These are phyloP conservation scores for Neurospora sp. DNA, from an alignment of 495 filamentous ascomycete species.

Conservation along the genomic window DNA sequence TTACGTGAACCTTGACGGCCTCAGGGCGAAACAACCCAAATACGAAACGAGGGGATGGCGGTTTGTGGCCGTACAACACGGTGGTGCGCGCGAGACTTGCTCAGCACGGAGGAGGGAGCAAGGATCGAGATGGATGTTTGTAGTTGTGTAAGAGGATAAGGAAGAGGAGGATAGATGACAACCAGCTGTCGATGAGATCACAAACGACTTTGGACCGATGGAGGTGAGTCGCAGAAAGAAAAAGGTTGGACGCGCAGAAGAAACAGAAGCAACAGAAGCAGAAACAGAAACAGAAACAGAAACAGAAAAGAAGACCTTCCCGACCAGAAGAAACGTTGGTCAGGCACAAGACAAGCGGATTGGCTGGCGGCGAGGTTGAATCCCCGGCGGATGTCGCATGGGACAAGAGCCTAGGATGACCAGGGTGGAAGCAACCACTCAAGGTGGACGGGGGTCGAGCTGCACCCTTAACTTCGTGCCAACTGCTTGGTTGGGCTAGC, in stretches of 20 bases:
- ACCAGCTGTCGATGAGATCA: neutral
- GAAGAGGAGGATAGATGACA: conserved; percentile 1
- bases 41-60: neutral
- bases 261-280: neutral
- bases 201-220: neutral
- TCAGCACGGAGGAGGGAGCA: conserved; percentile 7
- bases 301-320: conserved; percentile 3
- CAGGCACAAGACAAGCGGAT: conserved; percentile 10
- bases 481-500: conserved; percentile 5
- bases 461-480: conserved; percentile 8
- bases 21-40: neutral
- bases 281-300: neutral
- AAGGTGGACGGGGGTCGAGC: conserved; percentile 1
- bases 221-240: conserved; percentile 1
- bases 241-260: conserved; percentile 5
- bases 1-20: neutral
- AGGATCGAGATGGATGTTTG: neutral
- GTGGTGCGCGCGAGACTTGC: conserved; percentile 11
- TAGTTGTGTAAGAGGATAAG: neutral
- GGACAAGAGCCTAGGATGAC: conserved; percentile 3
- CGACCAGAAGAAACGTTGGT: conserved; percentile 6
- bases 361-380: conserved; percentile 10
- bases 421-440: conserved; percentile 11
- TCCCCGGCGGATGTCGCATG: conserved; percentile 3
- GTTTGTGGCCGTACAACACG: conserved; percentile 3